Evolutionary conservation across 1,139 yeast species (phyloP), one percentile per base, ranked within the genome.

Genomic region (Yarrowia galli): DNA sequence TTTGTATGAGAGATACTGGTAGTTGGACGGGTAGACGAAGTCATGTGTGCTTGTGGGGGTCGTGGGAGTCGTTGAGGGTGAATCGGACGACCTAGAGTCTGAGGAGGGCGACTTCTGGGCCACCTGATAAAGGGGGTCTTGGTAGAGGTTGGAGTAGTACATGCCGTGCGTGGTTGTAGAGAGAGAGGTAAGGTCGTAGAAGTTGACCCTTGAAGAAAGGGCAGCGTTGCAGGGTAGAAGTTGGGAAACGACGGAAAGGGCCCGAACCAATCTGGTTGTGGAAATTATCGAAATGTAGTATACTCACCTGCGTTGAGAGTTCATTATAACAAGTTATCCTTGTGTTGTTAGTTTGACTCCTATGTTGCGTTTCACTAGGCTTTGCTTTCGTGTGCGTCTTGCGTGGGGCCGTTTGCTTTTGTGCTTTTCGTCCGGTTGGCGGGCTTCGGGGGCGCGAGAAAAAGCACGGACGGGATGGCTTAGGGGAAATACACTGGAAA

Each of bases 301-400:
- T 58, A 58, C 64, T 58, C 51, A 58, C 64, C 64, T 58, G 64
- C 64, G 64, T 43, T 58, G 64, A 32, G 64, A 54, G 46, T 38
- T 54, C 61, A 54, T 54, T 40, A 40, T 40, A 54, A 54, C 48
- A 38, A 54, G 61, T n/a, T 38, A 25, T 16, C 46, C 45, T 36
- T 38, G 45, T 36, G 36, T 23, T 25, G 46, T 54, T 25, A 40
- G 61, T 54, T 54, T 54, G 36, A 12, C 45, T 54, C 48, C 22
- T 23, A 12, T 25, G 46, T 38, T 54, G 60, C 45, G 60, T 53
- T 53, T 53, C 45, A 35, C 45, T 23, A 22, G 43, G 28, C 58
- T 51, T 51, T 42, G 58, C 58, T 22, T 51, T 42, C 58, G 58
- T 38, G 60, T 54, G 45, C 60, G 45, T 54, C n/a, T 22, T n/a